phyloP scores from a whole-genome alignment of 495 filamentous ascomycete genomes.

The Trichoderma virens region DNA sequence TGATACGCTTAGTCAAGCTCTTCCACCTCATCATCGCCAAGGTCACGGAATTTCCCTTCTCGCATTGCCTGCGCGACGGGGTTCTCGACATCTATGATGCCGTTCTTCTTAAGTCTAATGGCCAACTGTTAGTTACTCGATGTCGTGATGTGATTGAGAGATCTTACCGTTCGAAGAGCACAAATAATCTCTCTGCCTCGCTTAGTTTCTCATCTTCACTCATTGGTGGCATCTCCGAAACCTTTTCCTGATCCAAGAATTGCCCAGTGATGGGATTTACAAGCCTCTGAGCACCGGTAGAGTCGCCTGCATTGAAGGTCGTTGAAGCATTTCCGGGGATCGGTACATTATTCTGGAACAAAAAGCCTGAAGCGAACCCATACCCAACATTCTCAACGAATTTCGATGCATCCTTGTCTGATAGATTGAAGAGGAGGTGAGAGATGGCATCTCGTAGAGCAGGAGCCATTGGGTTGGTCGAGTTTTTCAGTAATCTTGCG shows the following conservation, averaged over 20 bases:
- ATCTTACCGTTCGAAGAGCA: conserved; percentile 82
- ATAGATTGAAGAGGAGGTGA: conserved; percentile 77
- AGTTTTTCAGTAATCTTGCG: conserved; percentile 71
- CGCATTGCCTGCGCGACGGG: conserved; percentile 69
- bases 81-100: conserved; percentile 77
- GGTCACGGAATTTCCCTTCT: conserved; percentile 74
- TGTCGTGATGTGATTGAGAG: not conserved
- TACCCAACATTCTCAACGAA: conserved; percentile 83
- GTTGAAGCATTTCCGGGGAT: conserved; percentile 53
- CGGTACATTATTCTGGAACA: conserved; percentile 72
- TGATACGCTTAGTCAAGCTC: not conserved
- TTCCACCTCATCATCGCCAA: conserved; percentile 26
- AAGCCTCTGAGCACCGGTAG: conserved; percentile 26
- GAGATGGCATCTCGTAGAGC: conserved; percentile 69
- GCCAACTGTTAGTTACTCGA: conserved; percentile 11
- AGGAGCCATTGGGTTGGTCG: conserved; percentile 59
- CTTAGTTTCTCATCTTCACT: conserved; percentile 84
- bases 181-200: conserved; percentile 88
- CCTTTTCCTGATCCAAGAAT: conserved; percentile 59
- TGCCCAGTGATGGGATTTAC: conserved; percentile 93
- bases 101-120: conserved; percentile 67
- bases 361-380: conserved; percentile 83
- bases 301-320: conserved; percentile 39
- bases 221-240: conserved; percentile 58
- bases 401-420: conserved; percentile 60